These are phyloP conservation scores for Ettlia oleoabundans DNA, from an alignment of 139 green algal genomes.

Conservation along the genomic window DNA sequence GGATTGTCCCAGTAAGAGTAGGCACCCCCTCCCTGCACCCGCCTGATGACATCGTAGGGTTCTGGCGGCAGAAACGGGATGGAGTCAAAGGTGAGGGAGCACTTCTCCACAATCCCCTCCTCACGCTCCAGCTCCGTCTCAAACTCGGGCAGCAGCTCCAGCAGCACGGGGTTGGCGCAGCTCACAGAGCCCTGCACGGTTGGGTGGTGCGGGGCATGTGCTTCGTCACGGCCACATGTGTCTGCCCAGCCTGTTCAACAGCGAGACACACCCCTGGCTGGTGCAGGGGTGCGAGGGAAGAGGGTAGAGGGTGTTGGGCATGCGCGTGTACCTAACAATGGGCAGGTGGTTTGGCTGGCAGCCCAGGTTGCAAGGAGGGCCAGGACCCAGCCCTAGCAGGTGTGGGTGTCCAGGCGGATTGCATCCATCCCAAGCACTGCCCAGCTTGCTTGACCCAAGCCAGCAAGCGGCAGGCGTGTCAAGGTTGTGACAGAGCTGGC, in stretches of 20 bases:
- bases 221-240: no score
- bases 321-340: no score
- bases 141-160: conserved; percentile 51
- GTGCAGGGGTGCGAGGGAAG: no score
- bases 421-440: background rate
- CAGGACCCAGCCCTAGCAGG: no score
- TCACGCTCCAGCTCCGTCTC: conserved; percentile 34
- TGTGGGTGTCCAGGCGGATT: no score
- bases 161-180: conserved; percentile 42
- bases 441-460: background rate
- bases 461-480: background rate
- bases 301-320: no score
- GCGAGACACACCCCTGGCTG: no score
- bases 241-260: no score
- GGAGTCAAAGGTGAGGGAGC: conserved; percentile 52
- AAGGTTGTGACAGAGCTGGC: no score
- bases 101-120: conserved; percentile 44
- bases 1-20: background rate
- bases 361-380: no score
- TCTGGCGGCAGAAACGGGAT: conserved; percentile 58
- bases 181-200: conserved; percentile 39
- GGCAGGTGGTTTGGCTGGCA: no score
- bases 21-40: background rate
- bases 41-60: conserved; percentile 54
- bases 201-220: no score